Base-by-base conservation (phyloP, 805 yeast species). In the Yamadazyma sp. region DNA sequence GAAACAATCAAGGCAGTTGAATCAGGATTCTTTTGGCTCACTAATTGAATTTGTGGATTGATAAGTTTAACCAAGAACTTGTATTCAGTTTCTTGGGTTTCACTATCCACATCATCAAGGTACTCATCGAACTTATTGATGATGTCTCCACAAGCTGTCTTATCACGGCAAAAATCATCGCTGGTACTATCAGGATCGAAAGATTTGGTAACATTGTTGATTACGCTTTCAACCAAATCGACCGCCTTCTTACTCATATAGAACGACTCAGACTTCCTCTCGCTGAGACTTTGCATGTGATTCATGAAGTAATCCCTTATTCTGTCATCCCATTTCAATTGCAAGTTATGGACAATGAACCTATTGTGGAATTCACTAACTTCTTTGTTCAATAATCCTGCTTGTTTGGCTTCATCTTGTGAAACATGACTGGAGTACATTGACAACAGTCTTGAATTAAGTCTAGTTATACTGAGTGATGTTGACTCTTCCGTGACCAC, bases 1-100 rank as follows among this genome's bases (percentile, higher is more conserved):
- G 84, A 73, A 3, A 80, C 65, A 3, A 80, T 48, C 22, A 80
- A 52, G 5, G 76, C 67, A 40, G 80, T 75, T 1, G 76, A 62
- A 10, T 71, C 60, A 1, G 65, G 67, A 32, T 71, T 75, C 13
- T 60, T 57, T 10, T 70, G 71, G 14, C 78, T 69, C 8, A 67
- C 62, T 16, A 78, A 50, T 54, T 90, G 97, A 32, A 89, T 77
- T 57, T 91, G 96, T 0, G 97, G 96, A 18, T 87, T 77, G 5
- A 83, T 65, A 28, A 91, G 67, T 42, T 80, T 80, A 20, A 90
- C 70, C 44, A 80, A 64, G 53, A 79, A 84, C 28, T 84, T 77
- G 37, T 80, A 77, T 49, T 58, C 69, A 39, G 62, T 50, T 55
- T 75, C 74, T 25, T 71, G 67, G 28, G 62, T 55, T 2, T 59